Base-by-base conservation (phyloP, 2,329 filamentous ascomycete genomes). In the Tympanopsis confertula region DNA sequence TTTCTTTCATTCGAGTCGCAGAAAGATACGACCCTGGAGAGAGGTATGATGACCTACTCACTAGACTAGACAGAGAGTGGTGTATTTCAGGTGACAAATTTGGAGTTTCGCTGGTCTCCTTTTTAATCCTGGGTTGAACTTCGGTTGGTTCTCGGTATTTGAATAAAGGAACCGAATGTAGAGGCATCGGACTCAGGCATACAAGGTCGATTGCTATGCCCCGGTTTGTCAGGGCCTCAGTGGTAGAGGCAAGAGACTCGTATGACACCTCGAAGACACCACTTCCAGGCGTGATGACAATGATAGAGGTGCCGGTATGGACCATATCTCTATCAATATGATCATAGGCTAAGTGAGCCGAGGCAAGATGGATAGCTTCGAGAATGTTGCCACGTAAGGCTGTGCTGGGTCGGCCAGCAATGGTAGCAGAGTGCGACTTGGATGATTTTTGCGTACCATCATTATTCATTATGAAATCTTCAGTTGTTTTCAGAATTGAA, bases 201-300 rank as follows among this genome's bases (percentile, higher is more conserved):
- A 83, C 77, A 7, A 83, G 60, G 44, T 83, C 78, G 40, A 83
- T 78, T 7, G 75, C 77, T 41, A 82, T 80, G 12, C 77, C 77
- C 43, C 77, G 78, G 35, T 75, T 77, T 4, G 78, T 69, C 13
- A 83, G 58, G 3, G 71, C 69, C 44, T 82, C 75, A 3, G 78
- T 81, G 1, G 78, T 82, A 41, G 74, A 59, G 41, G 76, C 74
- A 18, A 82, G 59, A 50, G 77, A 67, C 41, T 74, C 68, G 46
- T 80, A 78, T 30, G 76, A 70, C 5, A 80, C 75, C 47, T 81
- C 75, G 45, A 79, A 82, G 1, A 80, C 62, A 3, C 78, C 78
- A 19, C 74, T 73, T 20, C 78, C 77, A 0, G 78, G 74, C 3
- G 76, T 79, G 24, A 83, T 69, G 15, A 82, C 70, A 38, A 81